Base-by-base conservation (phyloP, 768 basidiomycete species). In the Suillus paluster region DNA sequence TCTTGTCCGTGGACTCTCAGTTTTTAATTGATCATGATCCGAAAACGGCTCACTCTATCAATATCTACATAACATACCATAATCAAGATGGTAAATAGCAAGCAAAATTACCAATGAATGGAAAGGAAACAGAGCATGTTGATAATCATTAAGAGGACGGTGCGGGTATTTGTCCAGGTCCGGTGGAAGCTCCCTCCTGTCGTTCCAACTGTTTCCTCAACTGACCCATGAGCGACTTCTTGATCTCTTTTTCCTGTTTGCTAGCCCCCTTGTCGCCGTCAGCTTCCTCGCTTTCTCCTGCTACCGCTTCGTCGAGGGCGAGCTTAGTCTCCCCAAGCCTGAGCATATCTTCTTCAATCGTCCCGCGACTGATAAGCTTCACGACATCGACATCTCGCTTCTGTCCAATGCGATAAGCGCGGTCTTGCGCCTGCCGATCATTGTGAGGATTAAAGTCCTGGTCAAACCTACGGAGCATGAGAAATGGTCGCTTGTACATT, bases 361-460 rank as follows among this genome's bases (percentile, higher is more conserved):
- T 95, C 4, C 89, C 92, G 63, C 85, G 88, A 2, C 94, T 91
- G 66, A 99, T 94, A 12, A 99, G 82, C 72, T 97, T 97, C 71
- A 98, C 86, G 8, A 99, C 94, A 36, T 97, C 94, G 11, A 99
- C 97, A 66, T 97, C 89, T 56, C 89, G 87, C 72, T 92, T 94
- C 75, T 97, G 95, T 25, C 95, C 97, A 66, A 99, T 97, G 30
- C 97, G 91, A 75, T 98, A 99, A 27, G 95, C 95, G 38, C 97
- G 88, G 75, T 99, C 97, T 63, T 97, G 95, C 1, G 97, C 97
- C 78, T 99, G 97, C 63, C 91, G 87, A 76, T 99, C 97, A 73
- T 99, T 99, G 77, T 95, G 93, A 4, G 93, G 93, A 73, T 99
- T 99, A 78, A 98, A 99, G 73, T 99, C 97, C 71, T 97, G 95